Evolutionary conservation across 495 filamentous ascomycete species (phyloP), one percentile per base, ranked within the genome.

Genomic region (Cryomyces antarcticus): DNA sequence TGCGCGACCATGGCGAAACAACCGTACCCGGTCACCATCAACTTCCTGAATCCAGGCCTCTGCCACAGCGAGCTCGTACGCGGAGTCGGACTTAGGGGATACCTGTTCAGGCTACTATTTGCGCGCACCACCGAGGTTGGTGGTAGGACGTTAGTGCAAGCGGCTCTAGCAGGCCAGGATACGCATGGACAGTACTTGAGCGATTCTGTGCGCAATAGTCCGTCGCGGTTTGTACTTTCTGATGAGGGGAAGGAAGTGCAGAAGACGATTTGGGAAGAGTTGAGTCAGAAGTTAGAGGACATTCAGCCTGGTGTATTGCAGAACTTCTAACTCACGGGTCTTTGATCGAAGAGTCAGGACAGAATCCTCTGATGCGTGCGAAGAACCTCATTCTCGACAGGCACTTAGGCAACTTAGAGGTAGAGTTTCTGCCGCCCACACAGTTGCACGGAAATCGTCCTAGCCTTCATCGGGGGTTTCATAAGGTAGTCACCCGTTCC

Each of bases 101-200:
- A 45, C 5, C 4, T 56, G 2, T 28, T 42, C 28, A 51, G 49
- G 42, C 17, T 53, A 13, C 9, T 47, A 11, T 17, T 55, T 7
- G 55, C 49, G 1, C 51, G 64, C 3, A 57, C 60, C 0, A 59
- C 62, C 6, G 65, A 68, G 37, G 53, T 57, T 5, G 65, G 65
- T 0, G 54, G 54, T 28, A 41, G 62, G 10, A 66, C 62, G 27
- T 43, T 68, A 5, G 51, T 64, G 24, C 53, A 64, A 46, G 62
- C 55, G 1, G 58, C 47, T 1, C 41, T 45, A 5, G 54, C 55
- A 5, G 64, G 60, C 0, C 33, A 52, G 7, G 58, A 63, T 46
- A 57, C 49, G 28, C 57, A 60, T 46, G 59, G 59, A 6, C 39
- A 54, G 37, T 62, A 57, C 34, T 11, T 62, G 39, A 52, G 41